Evolutionary conservation across 2,329 filamentous ascomycete species (phyloP), one percentile per base, ranked within the genome.

Genomic region (Cryoendolithus antarcticus): DNA sequence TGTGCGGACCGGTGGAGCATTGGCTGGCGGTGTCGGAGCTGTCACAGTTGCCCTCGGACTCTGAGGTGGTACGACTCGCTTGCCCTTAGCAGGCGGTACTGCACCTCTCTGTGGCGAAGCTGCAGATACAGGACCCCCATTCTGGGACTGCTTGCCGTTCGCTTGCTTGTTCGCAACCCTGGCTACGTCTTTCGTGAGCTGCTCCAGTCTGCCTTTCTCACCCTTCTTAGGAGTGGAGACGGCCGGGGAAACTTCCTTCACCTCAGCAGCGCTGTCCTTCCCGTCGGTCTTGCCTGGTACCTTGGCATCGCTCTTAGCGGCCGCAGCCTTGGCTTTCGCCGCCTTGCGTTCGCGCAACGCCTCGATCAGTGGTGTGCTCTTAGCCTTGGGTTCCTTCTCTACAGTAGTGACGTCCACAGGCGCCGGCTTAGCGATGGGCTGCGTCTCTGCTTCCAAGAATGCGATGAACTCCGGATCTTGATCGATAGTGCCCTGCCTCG

Each of bases 391-490:
- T 21, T 72, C 64, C 4, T 56, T 47, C 36, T 57, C 52, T 32
- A 52, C 72, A 3, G 70, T 60, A 27, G 75, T 70, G 19, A 71
- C 63, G 15, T 70, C 71, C 1, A 59, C 43, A 6, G 66, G 61
- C 7, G 65, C 53, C 9, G 74, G 61, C 53, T 74, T 79, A n/a
- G 63, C 61, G 44, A 76, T 69, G 2, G 74, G 75, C 49, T 93
- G 86, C 1, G 88, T 93, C 34, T 96, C 71, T 39, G 75, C 82
- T 58, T 93, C 83, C 6, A 98, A 71, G 58, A 96, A 98, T 19
- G 80, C 77, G 67, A 95, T 93, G 52, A 95, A 98, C 51, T 96
- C 91, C 0, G 85, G 78, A 54, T 98, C 91, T 57, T 94, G 86
- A 53, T 98, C 91, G 49, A 98, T 96, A 3, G 86, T 94, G 38